These are phyloP conservation scores for Auricularia sp. DNA, from an alignment of 768 basidiomycete genomes.

Conservation along the genomic window DNA sequence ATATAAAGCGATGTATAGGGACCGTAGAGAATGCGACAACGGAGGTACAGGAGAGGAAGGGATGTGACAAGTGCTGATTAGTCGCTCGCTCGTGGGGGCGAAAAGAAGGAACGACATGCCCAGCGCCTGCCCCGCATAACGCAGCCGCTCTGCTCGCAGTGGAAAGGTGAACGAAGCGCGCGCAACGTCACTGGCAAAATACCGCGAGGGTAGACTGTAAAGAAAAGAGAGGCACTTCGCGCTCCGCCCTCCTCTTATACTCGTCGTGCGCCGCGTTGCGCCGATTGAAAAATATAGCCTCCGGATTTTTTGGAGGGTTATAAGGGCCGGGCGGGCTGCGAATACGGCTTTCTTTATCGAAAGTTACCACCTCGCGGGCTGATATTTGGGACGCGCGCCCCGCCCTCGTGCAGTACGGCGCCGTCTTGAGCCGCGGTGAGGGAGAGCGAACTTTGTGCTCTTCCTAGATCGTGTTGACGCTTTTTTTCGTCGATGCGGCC, in stretches of 20 bases:
- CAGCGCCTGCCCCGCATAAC: neutral
- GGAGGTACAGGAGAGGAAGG: neutral
- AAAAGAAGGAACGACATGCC: conserved; percentile 1
- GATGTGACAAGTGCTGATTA: conserved; percentile 2
- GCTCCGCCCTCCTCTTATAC: neutral
- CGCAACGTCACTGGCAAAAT: neutral
- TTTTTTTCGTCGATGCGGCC: neutral
- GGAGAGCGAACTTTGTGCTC: neutral
- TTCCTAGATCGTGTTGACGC: neutral
- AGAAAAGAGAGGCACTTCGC: neutral
- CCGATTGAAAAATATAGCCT: neutral
- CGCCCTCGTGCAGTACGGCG: neutral
- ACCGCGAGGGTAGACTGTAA: neutral
- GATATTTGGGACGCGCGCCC: neutral
- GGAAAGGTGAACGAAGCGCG: neutral
- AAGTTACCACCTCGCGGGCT: neutral
- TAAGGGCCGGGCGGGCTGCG: neutral
- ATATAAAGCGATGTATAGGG: too few species aligned
- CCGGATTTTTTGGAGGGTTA: neutral
- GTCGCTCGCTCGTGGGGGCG: neutral
- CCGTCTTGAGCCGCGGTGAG: neutral
- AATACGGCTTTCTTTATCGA: neutral
- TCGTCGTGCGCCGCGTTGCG: neutral
- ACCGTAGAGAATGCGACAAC: too few species aligned
- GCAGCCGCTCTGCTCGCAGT: neutral